These are phyloP conservation scores for Jatropha curcas DNA, from an alignment of 345 rosid species.

Conservation along the genomic window DNA sequence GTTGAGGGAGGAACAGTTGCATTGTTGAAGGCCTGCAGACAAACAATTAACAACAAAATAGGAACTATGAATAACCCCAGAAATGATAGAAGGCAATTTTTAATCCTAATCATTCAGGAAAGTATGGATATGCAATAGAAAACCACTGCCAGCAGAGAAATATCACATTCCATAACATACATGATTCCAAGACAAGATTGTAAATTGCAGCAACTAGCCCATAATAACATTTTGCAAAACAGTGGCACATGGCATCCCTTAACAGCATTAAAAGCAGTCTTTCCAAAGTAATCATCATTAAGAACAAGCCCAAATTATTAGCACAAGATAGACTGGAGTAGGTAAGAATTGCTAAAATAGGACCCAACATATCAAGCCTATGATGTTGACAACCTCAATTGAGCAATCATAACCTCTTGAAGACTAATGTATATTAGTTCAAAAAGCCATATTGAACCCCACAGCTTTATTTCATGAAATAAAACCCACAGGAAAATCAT, in stretches of 20 bases:
- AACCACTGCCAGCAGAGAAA: not conserved
- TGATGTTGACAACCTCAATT: not conserved
- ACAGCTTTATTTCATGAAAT: not conserved
- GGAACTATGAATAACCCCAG: not conserved
- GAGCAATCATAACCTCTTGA: not conserved
- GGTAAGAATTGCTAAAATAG: not conserved
- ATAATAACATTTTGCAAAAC: not conserved
- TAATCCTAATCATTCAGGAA: not conserved
- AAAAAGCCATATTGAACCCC: not conserved
- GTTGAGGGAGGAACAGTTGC: constrained; percentile 68
- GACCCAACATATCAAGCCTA: not conserved
- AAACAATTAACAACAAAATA: not conserved
- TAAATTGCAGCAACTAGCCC: not conserved
- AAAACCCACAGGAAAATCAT: not conserved
- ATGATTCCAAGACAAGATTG: not conserved
- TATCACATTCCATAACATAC: not conserved
- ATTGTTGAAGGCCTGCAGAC: constrained; percentile 70
- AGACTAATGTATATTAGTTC: not conserved
- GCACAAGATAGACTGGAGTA: not conserved
- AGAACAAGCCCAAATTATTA: not conserved
- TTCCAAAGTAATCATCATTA: not conserved
- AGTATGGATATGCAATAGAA: not conserved
- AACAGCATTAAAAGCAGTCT: not conserved
- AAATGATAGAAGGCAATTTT: not conserved
- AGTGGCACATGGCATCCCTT: not conserved